A percentile compares a stretch with the other conserved stretches of the same genome.
Conservation (phyloP, 352 stramenopile species). For the Phytopythium sindhum region DNA sequence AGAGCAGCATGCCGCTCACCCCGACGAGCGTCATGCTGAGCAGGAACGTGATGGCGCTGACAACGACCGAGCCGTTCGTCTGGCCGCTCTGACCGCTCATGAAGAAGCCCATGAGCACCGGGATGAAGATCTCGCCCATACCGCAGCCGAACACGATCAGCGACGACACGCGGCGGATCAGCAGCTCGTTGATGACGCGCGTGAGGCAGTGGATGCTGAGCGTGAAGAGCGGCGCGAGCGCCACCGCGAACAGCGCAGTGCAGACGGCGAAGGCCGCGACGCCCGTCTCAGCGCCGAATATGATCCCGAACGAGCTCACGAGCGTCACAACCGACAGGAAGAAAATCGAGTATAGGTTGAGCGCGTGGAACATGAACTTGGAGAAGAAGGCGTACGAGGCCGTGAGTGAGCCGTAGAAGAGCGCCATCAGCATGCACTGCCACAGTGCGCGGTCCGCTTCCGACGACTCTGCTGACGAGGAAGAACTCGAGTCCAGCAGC, state of each 20-base stretch:
- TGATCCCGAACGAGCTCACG: slow-evolving; percentile 59
- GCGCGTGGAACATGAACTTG: slow-evolving; percentile 71
- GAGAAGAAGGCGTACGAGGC: slow-evolving; percentile 76
- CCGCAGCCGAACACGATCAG: slow-evolving; percentile 84
- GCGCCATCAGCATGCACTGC: slow-evolving; percentile 63
- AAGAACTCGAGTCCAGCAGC: slow-evolving; percentile 10
- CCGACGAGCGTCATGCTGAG: slow-evolving; percentile 66
- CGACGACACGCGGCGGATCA: slow-evolving; percentile 75
- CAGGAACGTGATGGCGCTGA: slow-evolving; percentile 82
- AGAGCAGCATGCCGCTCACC: slow-evolving; percentile 61
- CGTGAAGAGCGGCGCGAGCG: slow-evolving; percentile 76
- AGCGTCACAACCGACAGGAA: slow-evolving; percentile 61
- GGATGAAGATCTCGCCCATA: slow-evolving; percentile 82
- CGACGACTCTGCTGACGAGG: slow-evolving; percentile 13
- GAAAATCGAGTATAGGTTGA: slow-evolving; percentile 79
- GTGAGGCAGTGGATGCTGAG: slow-evolving; percentile 82
- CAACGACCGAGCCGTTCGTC: slow-evolving; percentile 61
- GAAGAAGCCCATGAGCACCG: slow-evolving; percentile 86
- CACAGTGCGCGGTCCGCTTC: slow-evolving; percentile 35
- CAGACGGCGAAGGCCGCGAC: slow-evolving; percentile 49
- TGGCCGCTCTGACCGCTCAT: slow-evolving; percentile 80
- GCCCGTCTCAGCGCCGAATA: slow-evolving; percentile 57
- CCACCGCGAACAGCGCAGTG: slow-evolving; percentile 57
- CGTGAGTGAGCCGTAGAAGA: slow-evolving; percentile 72
- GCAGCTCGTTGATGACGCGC: slow-evolving; percentile 74